Percentiles rank a stretch among this genome's conserved stretches.
Conservation (phyloP, 208 protist species). For the Plasmodiophora brassicae region DNA sequence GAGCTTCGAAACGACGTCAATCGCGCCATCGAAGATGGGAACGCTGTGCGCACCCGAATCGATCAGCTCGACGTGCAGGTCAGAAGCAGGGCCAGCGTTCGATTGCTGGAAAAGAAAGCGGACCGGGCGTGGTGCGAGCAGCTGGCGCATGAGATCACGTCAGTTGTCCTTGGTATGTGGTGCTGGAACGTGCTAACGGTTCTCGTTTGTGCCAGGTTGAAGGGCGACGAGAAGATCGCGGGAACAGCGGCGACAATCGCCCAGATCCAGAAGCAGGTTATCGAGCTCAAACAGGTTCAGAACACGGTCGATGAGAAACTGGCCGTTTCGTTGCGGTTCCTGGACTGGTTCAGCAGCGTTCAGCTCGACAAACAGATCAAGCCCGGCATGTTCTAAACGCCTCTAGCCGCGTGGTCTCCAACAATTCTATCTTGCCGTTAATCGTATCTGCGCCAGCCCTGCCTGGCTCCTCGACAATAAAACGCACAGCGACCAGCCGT, state of each 20-base stretch:
- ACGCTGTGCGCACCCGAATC: neutral
- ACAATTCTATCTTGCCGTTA: no score
- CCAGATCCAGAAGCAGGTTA: neutral
- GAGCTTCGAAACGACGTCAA: neutral
- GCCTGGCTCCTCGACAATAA: no score
- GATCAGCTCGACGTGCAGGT: neutral
- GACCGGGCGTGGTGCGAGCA: constrained; percentile 4
- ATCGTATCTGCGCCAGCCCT: no score
- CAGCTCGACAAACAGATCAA: constrained; percentile 4
- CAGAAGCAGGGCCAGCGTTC: neutral
- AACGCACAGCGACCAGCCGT: no score
- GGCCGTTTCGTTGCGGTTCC: neutral
- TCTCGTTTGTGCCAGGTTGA: no score
- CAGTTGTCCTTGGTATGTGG: no score
- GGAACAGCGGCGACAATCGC: neutral
- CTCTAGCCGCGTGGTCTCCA: neutral
- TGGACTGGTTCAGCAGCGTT: constrained; percentile 24
- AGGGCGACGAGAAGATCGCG: neutral
- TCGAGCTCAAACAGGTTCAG: neutral
- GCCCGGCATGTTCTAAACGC: neutral
- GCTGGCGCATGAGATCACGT: neutral
- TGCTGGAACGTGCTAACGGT: no score
- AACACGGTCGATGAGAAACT: constrained; percentile 7
- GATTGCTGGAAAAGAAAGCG: neutral
- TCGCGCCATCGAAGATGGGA: neutral